Conservation (phyloP, 2,329 filamentous ascomycete species). For the Aspergillus tubingensis region DNA sequence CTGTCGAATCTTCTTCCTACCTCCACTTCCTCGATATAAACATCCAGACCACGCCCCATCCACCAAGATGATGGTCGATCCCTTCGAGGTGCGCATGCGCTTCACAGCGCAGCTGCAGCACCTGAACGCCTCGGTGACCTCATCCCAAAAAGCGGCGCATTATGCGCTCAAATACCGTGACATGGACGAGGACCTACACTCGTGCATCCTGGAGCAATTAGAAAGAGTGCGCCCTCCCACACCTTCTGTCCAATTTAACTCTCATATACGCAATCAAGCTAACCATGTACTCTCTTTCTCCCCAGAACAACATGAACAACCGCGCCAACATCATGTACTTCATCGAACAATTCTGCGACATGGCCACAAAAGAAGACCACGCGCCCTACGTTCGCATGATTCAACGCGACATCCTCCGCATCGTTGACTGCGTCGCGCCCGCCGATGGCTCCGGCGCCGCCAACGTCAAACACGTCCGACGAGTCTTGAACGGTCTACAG, state of each 20-base stretch:
- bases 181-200: slow-evolving; percentile 95
- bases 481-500: slow-evolving; percentile 72
- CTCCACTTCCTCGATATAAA: not conserved
- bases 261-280: not conserved
- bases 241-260: not conserved
- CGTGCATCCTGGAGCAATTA: slow-evolving; percentile 93
- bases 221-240: slow-evolving; percentile 63
- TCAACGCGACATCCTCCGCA: slow-evolving; percentile 84
- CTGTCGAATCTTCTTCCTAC: not conserved
- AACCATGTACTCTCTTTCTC: not conserved
- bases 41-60: not conserved
- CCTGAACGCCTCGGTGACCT: slow-evolving; percentile 85
- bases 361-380: slow-evolving; percentile 74
- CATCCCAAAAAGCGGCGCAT: slow-evolving; percentile 86
- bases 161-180: slow-evolving; percentile 94
- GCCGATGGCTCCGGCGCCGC: slow-evolving; percentile 84
- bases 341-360: slow-evolving; percentile 89
- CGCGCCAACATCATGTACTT: slow-evolving; percentile 99
- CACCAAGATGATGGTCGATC: slow-evolving; percentile 67
- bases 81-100: slow-evolving; percentile 97
- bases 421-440: slow-evolving; percentile 90
- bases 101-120: slow-evolving; percentile 89
- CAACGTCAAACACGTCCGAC: slow-evolving; percentile 89
- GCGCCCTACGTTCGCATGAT: slow-evolving; percentile 89
- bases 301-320: slow-evolving; percentile 88